phyloP scores from a whole-genome alignment of 805 yeast genomes.

The Saturnispora ahearnii region DNA sequence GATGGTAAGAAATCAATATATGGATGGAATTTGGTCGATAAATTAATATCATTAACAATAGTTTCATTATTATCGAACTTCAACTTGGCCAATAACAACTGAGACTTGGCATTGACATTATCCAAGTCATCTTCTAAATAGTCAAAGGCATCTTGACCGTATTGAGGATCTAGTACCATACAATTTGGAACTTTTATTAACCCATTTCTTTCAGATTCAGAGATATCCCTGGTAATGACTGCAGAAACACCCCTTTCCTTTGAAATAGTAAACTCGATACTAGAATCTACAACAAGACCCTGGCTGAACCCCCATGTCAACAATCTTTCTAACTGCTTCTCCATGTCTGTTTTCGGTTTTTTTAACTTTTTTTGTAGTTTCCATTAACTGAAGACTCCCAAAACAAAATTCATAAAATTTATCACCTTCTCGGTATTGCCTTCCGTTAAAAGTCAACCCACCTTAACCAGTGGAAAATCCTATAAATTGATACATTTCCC shows the following conservation, averaged over 20 bases:
- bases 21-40: conserved; percentile 29
- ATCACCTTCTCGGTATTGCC: conserved; percentile 1
- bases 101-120: conserved; percentile 28
- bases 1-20: conserved; percentile 43
- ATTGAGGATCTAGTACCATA: conserved; percentile 30
- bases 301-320: conserved; percentile 26
- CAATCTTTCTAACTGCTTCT: conserved; percentile 1
- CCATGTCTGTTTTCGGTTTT: not conserved
- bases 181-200: conserved; percentile 32
- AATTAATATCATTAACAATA: conserved; percentile 10
- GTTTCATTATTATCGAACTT: conserved; percentile 28
- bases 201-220: conserved; percentile 6
- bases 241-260: conserved; percentile 30
- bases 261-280: conserved; percentile 27
- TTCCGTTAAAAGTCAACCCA: conserved; percentile 5
- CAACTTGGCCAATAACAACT: conserved; percentile 34
- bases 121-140: not conserved
- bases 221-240: conserved; percentile 15
- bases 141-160: conserved; percentile 24
- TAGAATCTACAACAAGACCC: conserved; percentile 31
- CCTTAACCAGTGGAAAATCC: not conserved
- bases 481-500: not conserved
- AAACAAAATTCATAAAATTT: not conserved
- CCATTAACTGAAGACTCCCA: not conserved
- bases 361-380: not conserved